phyloP scores from a whole-genome alignment of 768 basidiomycete species.

The Boletus sp. region DNA sequence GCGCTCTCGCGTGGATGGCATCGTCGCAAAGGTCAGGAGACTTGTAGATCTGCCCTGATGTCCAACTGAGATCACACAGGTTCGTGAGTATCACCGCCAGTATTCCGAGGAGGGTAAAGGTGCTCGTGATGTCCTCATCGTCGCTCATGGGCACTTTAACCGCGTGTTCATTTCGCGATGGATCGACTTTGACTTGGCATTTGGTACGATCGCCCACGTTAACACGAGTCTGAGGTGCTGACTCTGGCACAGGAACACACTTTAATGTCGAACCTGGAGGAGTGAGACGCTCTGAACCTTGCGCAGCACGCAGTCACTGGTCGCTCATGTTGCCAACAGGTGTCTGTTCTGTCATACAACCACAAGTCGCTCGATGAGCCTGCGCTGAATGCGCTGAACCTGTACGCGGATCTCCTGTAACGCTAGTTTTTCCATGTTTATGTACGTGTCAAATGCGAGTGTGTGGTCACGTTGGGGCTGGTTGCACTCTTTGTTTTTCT shows the following conservation, averaged over 20 bases:
- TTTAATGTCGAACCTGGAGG: conserved; percentile 86
- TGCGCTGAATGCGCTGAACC: conserved; percentile 67
- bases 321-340: conserved; percentile 38
- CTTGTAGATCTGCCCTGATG: background rate
- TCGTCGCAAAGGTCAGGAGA: conserved; percentile 62
- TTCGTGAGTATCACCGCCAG: conserved; percentile 66
- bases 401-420: conserved; percentile 47
- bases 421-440: conserved; percentile 16
- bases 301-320: background rate
- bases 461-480: conserved; percentile 14
- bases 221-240: conserved; percentile 1
- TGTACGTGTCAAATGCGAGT: conserved; percentile 17
- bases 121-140: conserved; percentile 78
- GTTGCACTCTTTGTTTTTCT: conserved; percentile 8
- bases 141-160: conserved; percentile 85
- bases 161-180: conserved; percentile 78
- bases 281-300: conserved; percentile 38
- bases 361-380: conserved; percentile 78
- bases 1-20: conserved; percentile 69
- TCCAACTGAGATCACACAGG: conserved; percentile 37
- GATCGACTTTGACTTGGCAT: conserved; percentile 62
- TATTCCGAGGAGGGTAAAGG: conserved; percentile 66
- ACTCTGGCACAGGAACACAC: conserved; percentile 51
- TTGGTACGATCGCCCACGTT: conserved; percentile 39
- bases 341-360: conserved; percentile 80